A percentile compares a stretch with the other conserved stretches of the same genome.
Evolutionary conservation across 2,329 filamentous ascomycete genomes (phyloP).

Genomic region (Neurospora sp.): DNA sequence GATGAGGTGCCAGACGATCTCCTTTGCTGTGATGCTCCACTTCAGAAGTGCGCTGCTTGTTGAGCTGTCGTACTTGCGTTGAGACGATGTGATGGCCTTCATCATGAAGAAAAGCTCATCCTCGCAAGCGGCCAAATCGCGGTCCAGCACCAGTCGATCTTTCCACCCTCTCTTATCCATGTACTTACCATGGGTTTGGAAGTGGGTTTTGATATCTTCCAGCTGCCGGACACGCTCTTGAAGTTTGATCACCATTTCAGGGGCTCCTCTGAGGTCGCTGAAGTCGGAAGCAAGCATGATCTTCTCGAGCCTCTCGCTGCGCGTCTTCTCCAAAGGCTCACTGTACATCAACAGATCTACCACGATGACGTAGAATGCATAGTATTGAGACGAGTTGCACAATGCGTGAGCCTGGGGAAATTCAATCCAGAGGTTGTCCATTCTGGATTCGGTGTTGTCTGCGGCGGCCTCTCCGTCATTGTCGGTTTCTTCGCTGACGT

Average conservation of each 20-base stretch:
- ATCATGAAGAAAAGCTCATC: slow-evolving; percentile 99
- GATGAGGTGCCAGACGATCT: slow-evolving; percentile 96
- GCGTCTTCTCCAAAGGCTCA: slow-evolving; percentile 94
- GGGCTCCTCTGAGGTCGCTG: slow-evolving; percentile 86
- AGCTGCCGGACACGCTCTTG: slow-evolving; percentile 90
- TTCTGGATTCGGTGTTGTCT: slow-evolving; percentile 61
- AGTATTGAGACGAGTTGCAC: slow-evolving; percentile 96
- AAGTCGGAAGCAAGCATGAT: slow-evolving; percentile 99
- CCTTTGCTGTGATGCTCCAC: slow-evolving; percentile 88
- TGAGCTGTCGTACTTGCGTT: slow-evolving; percentile 68
- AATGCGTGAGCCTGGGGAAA: slow-evolving; percentile 91
- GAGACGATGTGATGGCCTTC: slow-evolving; percentile 97
- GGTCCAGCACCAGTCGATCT: slow-evolving; percentile 78
- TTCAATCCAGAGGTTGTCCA: slow-evolving; percentile 94
- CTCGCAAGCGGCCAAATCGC: slow-evolving; percentile 79
- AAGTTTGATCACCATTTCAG: slow-evolving; percentile 81
- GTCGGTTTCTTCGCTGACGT: slow-evolving; percentile 34
- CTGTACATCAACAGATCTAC: slow-evolving; percentile 92
- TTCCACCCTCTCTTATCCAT: slow-evolving; percentile 87
- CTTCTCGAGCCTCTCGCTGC: slow-evolving; percentile 89
- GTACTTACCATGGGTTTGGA: slow-evolving; percentile 82
- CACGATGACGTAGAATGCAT: slow-evolving; percentile 95
- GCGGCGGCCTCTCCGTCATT: slow-evolving; percentile 26
- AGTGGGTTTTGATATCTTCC: slow-evolving; percentile 92
- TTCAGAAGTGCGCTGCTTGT: slow-evolving; percentile 70